Base-by-base conservation (phyloP, 768 basidiomycete species). In the Tricholoma matsutake region DNA sequence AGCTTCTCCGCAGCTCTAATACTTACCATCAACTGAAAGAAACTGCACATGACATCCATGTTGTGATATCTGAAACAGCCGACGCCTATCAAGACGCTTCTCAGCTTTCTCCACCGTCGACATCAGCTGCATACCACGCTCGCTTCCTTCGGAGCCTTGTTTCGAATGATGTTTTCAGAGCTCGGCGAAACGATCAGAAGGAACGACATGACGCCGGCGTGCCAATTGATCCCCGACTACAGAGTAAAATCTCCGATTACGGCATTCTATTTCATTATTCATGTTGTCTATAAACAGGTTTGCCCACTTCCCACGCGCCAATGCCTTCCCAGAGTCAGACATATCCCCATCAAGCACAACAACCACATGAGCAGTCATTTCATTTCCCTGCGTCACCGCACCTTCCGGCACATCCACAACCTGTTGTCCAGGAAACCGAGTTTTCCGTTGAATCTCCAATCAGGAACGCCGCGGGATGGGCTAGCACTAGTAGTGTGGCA, bases 1-100 rank as follows among this genome's bases (percentile, higher is more conserved):
- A 92, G 92, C 82, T 94, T 55, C 78, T 92, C 39, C 87, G 91
- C 37, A 86, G 82, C 62, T 79, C 86, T 14, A 84, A 78, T 60
- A 83, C 84, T 5, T 73, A 79, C 57, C 71, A 83, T 52, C 84
- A 86, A 65, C 74, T 91, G 61, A 79, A 80, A 62, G 85, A 86
- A 57, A 84, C 86, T 45, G 78, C 82, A 4, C 78, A 83, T 49
- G 84, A 91, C 60, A 88, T 92, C 16, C 82, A 92, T 68, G 67
- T 73, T 8, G 75, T 84, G 11, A 92, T 94, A 63, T 76, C 80
- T 49, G 81, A 84, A 67, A 86, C 90, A 4, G 91, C 91, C 9
- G 87, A 91, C 65, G 89, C 91, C 0, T 94, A 92, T 69, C 82
- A 87, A 56, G 86, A 88, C 59, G 88, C 89, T 14, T 87, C 89